phyloP scores from a whole-genome alignment of 2,329 filamentous ascomycete species.

The Drechslera avenae region DNA sequence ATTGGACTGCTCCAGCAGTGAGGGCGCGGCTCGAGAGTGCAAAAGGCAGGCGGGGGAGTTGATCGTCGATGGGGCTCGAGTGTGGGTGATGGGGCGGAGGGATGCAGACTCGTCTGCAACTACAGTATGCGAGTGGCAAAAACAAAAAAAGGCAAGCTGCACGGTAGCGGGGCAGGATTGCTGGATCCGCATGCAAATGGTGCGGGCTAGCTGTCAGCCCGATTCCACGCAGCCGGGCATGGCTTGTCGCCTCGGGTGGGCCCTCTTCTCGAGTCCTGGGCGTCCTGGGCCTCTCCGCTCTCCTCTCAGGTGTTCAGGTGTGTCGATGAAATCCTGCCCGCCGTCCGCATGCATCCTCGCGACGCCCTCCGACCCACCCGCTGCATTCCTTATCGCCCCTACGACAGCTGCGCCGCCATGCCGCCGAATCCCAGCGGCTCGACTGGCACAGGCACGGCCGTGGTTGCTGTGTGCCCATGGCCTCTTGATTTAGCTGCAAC shows the following conservation, averaged over 20 bases:
- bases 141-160: conserved; percentile 22
- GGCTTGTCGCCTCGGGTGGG: not conserved
- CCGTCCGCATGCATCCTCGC: conserved; percentile 6
- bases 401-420: conserved; percentile 12
- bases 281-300: too few species aligned
- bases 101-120: too few species aligned
- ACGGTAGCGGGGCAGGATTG: conserved; percentile 21
- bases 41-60: conserved; percentile 30
- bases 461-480: conserved; percentile 13
- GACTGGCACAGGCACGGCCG: conserved; percentile 9
- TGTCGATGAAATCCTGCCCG: not conserved
- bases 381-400: conserved; percentile 18
- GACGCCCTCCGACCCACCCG: conserved; percentile 14
- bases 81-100: too few species aligned
- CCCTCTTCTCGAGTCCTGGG: not conserved
- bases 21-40: conserved; percentile 17
- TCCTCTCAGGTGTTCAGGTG: too few species aligned
- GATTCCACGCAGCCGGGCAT: conserved; percentile 34
- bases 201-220: conserved; percentile 30
- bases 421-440: conserved; percentile 12
- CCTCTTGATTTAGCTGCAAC: conserved; percentile 19
- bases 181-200: conserved; percentile 30
- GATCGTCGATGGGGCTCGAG: conserved; percentile 21
- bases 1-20: conserved; percentile 9
- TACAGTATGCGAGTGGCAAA: conserved; percentile 24